Percentiles rank a stretch among this genome's conserved stretches.
phyloP scores from a whole-genome alignment of 2,329 filamentous ascomycete genomes.

The Mycocentrospora acerina region DNA sequence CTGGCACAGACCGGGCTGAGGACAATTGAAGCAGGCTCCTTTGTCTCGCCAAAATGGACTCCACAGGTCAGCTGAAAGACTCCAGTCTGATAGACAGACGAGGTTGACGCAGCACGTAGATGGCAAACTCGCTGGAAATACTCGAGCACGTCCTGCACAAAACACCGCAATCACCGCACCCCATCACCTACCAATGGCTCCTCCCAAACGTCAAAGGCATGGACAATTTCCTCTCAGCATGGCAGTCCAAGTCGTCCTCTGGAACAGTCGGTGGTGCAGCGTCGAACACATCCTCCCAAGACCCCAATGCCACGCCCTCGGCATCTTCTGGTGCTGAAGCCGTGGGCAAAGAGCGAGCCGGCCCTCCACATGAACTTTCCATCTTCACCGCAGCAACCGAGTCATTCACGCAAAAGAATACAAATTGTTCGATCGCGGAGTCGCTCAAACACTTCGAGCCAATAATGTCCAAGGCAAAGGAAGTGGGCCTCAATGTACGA shows the following conservation, averaged over 20 bases:
- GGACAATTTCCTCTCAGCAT: conserved; percentile 60
- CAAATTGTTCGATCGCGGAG: conserved; percentile 76
- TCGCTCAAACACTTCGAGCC: conserved; percentile 70
- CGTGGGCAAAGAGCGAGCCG: conserved; percentile 23
- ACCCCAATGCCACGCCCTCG: conserved; percentile 47
- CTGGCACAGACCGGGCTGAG: conserved; percentile 68
- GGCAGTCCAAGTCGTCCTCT: conserved; percentile 47
- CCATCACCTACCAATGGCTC: conserved; percentile 76
- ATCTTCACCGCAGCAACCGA: conserved; percentile 84
- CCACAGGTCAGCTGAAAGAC: conserved; percentile 61
- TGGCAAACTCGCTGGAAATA: conserved; percentile 77
- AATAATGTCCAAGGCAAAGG: conserved; percentile 69
- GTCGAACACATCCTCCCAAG: conserved; percentile 45
- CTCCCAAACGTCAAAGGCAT: conserved; percentile 76
- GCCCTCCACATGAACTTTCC: conserved; percentile 60
- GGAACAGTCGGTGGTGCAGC: conserved; percentile 41
- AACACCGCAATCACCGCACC: conserved; percentile 55
- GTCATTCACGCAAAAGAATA: conserved; percentile 76
- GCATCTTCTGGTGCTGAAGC: conserved; percentile 37
- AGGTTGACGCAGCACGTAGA: conserved; percentile 51
- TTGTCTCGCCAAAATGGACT: conserved; percentile 82
- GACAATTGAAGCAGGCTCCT: conserved; percentile 78
- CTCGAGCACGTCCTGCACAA: conserved; percentile 66
- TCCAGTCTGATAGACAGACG: conserved; percentile 50
- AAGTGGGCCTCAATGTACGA: conserved; percentile 66